phyloP scores from a whole-genome alignment of 2,329 filamentous ascomycete species.

The Diaporthe sp. region DNA sequence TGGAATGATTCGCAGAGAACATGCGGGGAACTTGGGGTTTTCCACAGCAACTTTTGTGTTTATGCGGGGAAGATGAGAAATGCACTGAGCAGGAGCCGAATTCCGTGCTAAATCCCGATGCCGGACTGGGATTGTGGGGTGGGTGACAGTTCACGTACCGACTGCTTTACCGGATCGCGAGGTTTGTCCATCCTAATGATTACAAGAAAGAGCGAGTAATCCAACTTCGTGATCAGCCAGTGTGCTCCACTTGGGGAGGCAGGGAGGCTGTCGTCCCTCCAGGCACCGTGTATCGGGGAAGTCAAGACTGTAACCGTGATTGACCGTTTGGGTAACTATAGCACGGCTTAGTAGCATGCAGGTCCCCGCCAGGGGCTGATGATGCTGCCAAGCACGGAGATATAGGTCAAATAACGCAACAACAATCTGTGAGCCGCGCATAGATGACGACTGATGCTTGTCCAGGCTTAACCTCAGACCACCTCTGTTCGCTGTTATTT shows the following conservation, averaged over 20 bases:
- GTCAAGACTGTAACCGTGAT: background rate
- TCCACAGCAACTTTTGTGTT: background rate
- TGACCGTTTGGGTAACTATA: slow-evolving; percentile 5
- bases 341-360: background rate
- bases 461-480: background rate
- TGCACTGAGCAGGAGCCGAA: background rate
- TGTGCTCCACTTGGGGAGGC: background rate
- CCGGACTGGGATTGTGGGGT: background rate
- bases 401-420: background rate
- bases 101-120: background rate
- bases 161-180: background rate
- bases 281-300: background rate
- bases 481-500: background rate
- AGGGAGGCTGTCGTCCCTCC: background rate
- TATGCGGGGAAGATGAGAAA: background rate
- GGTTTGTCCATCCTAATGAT: slow-evolving; percentile 3
- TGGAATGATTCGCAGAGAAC: slow-evolving; percentile 19
- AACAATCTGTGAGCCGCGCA: background rate
- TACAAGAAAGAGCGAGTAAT: background rate
- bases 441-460: background rate
- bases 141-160: background rate
- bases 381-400: slow-evolving; percentile 21
- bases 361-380: background rate
- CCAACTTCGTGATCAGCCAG: background rate
- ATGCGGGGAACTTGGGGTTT: slow-evolving; percentile 18